phyloP scores from a whole-genome alignment of 169 alveolate species.

The Ophryocystis elektroscirrha region DNA sequence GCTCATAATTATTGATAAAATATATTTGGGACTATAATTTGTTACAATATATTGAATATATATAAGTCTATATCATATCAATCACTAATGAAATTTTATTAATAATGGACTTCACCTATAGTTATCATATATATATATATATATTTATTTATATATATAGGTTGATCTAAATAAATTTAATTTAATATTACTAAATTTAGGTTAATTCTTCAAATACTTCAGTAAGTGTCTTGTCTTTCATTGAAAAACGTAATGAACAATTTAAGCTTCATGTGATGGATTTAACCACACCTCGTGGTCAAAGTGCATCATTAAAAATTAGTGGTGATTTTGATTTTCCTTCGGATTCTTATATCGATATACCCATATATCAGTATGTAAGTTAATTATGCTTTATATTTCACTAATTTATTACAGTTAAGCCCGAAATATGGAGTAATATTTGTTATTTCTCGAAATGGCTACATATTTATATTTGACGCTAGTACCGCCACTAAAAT shows the following conservation, averaged over 20 bases:
- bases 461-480: background rate
- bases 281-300: conserved; percentile 32
- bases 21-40: background rate
- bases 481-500: background rate
- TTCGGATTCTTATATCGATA: background rate
- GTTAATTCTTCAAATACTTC: too few species aligned
- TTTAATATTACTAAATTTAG: too few species aligned
- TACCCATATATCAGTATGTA: background rate
- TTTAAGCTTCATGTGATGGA: conserved; percentile 53
- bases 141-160: too few species aligned
- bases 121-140: too few species aligned
- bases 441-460: background rate
- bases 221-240: conserved; percentile 50
- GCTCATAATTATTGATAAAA: background rate
- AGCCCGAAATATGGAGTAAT: background rate
- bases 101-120: too few species aligned
- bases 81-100: too few species aligned
- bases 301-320: conserved; percentile 21
- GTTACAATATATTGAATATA: background rate
- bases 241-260: conserved; percentile 55
- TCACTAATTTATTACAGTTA: background rate
- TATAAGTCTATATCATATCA: too few species aligned
- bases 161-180: too few species aligned
- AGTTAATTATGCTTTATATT: background rate
- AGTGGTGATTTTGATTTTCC: background rate